A percentile compares a stretch with the other conserved stretches of the same genome.
phyloP scores from a whole-genome alignment of 2,329 filamentous ascomycete genomes.

The Celoporthe dispersa region DNA sequence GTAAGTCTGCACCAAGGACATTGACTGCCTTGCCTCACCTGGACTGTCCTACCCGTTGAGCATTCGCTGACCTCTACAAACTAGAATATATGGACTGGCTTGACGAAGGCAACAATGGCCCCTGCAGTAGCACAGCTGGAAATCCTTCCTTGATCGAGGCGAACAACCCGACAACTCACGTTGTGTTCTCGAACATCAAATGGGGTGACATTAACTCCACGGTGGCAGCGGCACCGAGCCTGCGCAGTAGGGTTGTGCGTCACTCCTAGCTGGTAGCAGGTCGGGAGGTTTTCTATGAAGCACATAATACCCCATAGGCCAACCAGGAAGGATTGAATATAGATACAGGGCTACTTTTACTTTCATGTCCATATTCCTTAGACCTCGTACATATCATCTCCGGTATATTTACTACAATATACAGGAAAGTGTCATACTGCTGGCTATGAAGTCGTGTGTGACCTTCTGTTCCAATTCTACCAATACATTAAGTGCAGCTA shows the following conservation, averaged over 20 bases:
- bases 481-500: background rate
- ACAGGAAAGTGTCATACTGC: background rate
- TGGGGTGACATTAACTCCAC: constrained; percentile 59
- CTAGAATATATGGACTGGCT: constrained; percentile 54
- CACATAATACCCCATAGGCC: background rate
- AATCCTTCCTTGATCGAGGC: constrained; percentile 49
- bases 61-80: background rate
- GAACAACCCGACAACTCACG: constrained; percentile 47
- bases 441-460: background rate
- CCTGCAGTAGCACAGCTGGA: constrained; percentile 53
- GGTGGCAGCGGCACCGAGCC: background rate
- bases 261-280: background rate
- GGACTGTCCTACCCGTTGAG: background rate
- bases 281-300: background rate
- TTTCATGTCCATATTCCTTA: background rate
- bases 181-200: constrained; percentile 55
- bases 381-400: background rate
- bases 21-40: background rate
- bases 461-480: background rate
- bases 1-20: background rate
- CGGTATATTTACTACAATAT: background rate
- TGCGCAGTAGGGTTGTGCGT: background rate
- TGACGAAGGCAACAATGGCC: constrained; percentile 49
- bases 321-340: background rate
- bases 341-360: background rate